Conservation (phyloP, 2,329 filamentous ascomycete species). For the Colletotrichum siamense region DNA sequence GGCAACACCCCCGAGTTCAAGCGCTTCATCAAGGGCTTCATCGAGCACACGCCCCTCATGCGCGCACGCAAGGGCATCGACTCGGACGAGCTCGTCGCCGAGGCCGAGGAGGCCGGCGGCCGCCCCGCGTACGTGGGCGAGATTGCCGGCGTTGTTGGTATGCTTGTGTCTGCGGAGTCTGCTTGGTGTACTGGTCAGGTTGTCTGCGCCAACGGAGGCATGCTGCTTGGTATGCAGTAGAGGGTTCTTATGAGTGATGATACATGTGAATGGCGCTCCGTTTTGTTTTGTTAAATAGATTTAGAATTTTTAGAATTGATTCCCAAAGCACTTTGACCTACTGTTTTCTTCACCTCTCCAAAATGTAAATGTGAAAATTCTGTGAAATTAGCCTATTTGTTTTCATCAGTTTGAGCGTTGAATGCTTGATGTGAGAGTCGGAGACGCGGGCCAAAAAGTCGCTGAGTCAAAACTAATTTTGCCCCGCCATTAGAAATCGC, state of each 20-base stretch:
- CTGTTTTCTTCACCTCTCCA: not conserved
- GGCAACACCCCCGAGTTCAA: conserved; percentile 47
- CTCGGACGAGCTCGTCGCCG: conserved; percentile 64
- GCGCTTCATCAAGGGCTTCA: conserved; percentile 45
- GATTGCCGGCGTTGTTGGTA: conserved; percentile 77
- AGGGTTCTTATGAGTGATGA: not conserved
- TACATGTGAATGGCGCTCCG: not conserved
- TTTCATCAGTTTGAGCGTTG: not conserved
- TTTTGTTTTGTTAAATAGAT: not conserved
- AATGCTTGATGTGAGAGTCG: not conserved
- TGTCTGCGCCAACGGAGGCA: conserved; percentile 81
- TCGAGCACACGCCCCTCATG: conserved; percentile 65
- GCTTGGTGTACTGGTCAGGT: conserved; percentile 82
- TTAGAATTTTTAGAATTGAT: conserved; percentile 4
- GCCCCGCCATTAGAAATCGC: conserved; percentile 17
- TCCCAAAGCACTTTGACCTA: not conserved
- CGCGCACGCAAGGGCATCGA: conserved; percentile 66
- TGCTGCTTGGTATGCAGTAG: conserved; percentile 48
- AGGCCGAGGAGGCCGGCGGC: conserved; percentile 59
- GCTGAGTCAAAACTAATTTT: conserved; percentile 18
- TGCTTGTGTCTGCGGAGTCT: conserved; percentile 76
- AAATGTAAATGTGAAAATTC: not conserved
- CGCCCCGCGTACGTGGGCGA: conserved; percentile 71
- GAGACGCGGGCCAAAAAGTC: conserved; percentile 14
- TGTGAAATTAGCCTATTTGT: not conserved